phyloP scores from a whole-genome alignment of 1,139 yeast species.

The Maudiozyma humilis region DNA sequence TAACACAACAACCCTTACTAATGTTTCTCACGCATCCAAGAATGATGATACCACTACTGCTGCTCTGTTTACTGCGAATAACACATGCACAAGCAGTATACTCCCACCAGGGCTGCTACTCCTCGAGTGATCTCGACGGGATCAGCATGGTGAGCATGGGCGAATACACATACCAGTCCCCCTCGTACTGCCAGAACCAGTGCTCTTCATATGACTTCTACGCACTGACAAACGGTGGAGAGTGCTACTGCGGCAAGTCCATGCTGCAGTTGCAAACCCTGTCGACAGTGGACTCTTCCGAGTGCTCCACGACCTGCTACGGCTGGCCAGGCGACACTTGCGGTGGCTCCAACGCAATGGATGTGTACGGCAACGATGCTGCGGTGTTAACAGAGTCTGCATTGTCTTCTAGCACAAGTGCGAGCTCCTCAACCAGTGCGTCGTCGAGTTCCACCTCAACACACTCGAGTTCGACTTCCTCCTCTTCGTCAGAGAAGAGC shows the following conservation, averaged over 20 bases:
- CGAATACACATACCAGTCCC: constrained; percentile 41
- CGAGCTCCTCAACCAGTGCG: constrained; percentile 1
- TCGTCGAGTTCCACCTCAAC: constrained; percentile 2
- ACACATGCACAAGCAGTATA: constrained; percentile 6
- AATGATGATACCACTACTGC: not conserved
- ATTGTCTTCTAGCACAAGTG: constrained; percentile 7
- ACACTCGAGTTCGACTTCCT: not conserved
- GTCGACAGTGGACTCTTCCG: constrained; percentile 15
- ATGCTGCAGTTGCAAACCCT: constrained; percentile 1
- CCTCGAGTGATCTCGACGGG: constrained; percentile 9
- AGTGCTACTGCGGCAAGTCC: constrained; percentile 55
- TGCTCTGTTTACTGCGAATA: not conserved
- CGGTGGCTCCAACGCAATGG: constrained; percentile 51
- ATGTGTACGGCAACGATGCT: constrained; percentile 36
- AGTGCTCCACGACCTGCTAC: constrained; percentile 45
- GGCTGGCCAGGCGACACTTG: constrained; percentile 54
- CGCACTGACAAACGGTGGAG: constrained; percentile 46
- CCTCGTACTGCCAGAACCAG: constrained; percentile 39
- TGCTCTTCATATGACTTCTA: constrained; percentile 47
- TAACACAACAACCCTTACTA: too few relatives aligned
- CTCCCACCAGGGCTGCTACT: constrained; percentile 21
- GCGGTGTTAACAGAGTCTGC: constrained; percentile 2
- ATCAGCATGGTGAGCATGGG: constrained; percentile 29
- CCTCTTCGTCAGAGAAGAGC: constrained; percentile 5
- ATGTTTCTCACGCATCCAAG: not conserved